phyloP scores from a whole-genome alignment of 2,329 filamentous ascomycete genomes.

The Verticillium alfalfae region DNA sequence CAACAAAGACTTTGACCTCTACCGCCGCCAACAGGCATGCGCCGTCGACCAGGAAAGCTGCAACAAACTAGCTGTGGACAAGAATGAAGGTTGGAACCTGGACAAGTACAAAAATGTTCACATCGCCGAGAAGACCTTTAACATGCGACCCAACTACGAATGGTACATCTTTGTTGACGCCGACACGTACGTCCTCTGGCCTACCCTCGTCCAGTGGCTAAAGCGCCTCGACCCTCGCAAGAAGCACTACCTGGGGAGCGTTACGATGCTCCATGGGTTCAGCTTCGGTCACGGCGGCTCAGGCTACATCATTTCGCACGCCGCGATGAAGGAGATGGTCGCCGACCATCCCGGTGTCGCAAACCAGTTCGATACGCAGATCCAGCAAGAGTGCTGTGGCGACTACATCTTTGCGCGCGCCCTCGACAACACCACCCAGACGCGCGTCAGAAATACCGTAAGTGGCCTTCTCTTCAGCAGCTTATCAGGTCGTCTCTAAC shows the following conservation, averaged over 20 bases:
- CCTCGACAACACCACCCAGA: slow-evolving; percentile 35
- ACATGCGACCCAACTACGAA: slow-evolving; percentile 42
- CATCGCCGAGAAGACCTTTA: slow-evolving; percentile 49
- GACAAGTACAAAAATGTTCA: slow-evolving; percentile 61
- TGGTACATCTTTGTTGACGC: slow-evolving; percentile 58
- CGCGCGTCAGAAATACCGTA: slow-evolving; percentile 35
- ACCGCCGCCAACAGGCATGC: slow-evolving; percentile 38
- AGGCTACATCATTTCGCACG: slow-evolving; percentile 47
- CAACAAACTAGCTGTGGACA: slow-evolving; percentile 23
- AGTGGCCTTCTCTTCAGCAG: slow-evolving; percentile 15
- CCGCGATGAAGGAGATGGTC: slow-evolving; percentile 42
- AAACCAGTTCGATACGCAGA: slow-evolving; percentile 37
- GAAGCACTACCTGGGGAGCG: slow-evolving; percentile 44
- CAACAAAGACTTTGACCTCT: slow-evolving; percentile 46
- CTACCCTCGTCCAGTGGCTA: slow-evolving; percentile 45
- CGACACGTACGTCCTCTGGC: slow-evolving; percentile 52
- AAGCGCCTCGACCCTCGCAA: slow-evolving; percentile 32
- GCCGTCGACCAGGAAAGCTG: slow-evolving; percentile 38
- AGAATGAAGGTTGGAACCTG: slow-evolving; percentile 41
- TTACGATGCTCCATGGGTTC: slow-evolving; percentile 32
- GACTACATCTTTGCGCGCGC: slow-evolving; percentile 43
- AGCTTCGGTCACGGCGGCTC: slow-evolving; percentile 52
- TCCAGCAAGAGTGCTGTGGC: slow-evolving; percentile 41
- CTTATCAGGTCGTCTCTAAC: slow-evolving; percentile 2
- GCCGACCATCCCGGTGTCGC: slow-evolving; percentile 34